A percentile compares a stretch with the other conserved stretches of the same genome.
phyloP scores from a whole-genome alignment of 805 yeast genomes.

The Candida endomychidarum region DNA sequence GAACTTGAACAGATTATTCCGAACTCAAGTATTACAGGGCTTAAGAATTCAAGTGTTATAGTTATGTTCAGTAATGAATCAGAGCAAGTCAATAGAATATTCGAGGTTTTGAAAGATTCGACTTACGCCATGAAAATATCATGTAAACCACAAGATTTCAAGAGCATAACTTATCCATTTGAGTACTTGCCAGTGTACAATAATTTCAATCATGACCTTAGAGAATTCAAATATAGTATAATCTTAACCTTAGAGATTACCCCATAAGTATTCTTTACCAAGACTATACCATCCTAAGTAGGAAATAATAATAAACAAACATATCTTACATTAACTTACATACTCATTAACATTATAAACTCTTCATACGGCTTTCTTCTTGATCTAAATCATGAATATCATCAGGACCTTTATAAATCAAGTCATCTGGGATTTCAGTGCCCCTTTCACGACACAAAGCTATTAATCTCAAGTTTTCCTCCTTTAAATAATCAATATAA shows the following conservation, averaged over 20 bases:
- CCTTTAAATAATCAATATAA: slow-evolving; percentile 50
- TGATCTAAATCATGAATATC: slow-evolving; percentile 17
- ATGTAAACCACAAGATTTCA: slow-evolving; percentile 8
- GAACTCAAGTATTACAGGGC: background rate
- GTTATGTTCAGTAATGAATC: slow-evolving; percentile 17
- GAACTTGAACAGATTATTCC: slow-evolving; percentile 3
- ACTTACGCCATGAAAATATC: slow-evolving; percentile 4
- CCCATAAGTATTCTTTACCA: too few species aligned
- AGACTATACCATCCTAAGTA: background rate
- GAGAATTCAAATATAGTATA: slow-evolving; percentile 16
- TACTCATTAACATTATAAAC: background rate
- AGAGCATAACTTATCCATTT: background rate
- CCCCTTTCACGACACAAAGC: slow-evolving; percentile 40
- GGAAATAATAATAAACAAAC: background rate
- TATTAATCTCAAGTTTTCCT: slow-evolving; percentile 49
- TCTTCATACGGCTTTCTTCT: slow-evolving; percentile 11
- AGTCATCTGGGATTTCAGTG: slow-evolving; percentile 42
- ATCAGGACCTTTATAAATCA: slow-evolving; percentile 30
- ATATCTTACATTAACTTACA: background rate
- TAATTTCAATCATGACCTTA: slow-evolving; percentile 14
- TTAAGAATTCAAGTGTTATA: background rate
- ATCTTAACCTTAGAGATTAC: slow-evolving; percentile 19
- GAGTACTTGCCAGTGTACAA: slow-evolving; percentile 20
- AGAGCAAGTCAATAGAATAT: slow-evolving; percentile 12
- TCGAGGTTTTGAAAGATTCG: slow-evolving; percentile 4